Evolutionary conservation across 768 basidiomycete genomes (phyloP), one percentile per base, ranked within the genome.

Genomic region (Suillus alpinus): DNA sequence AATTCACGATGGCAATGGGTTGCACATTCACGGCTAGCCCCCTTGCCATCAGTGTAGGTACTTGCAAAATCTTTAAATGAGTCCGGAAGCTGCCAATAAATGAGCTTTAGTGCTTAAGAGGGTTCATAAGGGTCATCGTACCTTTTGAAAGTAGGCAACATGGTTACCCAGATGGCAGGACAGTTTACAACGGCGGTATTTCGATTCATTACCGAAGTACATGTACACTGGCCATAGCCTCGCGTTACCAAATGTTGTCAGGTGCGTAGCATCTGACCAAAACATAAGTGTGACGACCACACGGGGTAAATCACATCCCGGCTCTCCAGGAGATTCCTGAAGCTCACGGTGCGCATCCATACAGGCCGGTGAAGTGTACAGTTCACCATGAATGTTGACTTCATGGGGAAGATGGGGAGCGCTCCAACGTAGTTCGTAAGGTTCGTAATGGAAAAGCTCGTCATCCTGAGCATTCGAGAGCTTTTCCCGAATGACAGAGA

Each of bases 261-360:
- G 62, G 26, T 70, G 69, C 10, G 70, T 71, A 0, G 61, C 58
- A 57, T 71, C 70, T 2, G 70, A 71, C 63, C 68, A 69, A n/a
- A 66, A 63, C 70, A 69, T 69, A 13, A 70, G 23, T 2, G 59
- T 57, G 13, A 59, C 62, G 36, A 69, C 58, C 20, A 62, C 62
- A 9, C 40, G 41, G 23, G 60, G 59, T 6, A 60, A 59, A 4
- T 63, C 39, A 57, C 67, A 67, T 12, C 57, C 61, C 4, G 59
- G 34, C 29, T 67, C 63, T 43, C 20, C 8, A 13, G 62, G 62
- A n/a, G 59, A 63, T 26, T 62, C 50, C 47, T 66, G 61, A 16
- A 66, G 41, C 18, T 59, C 44, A 1, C 50, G 8, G 39, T 66
- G 62, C 6, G 51, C 40, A 20, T 62, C 62, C 12, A 65, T 39